Conservation (phyloP, 2,329 filamentous ascomycete genomes). For the Coleophoma eucalyptorum region DNA sequence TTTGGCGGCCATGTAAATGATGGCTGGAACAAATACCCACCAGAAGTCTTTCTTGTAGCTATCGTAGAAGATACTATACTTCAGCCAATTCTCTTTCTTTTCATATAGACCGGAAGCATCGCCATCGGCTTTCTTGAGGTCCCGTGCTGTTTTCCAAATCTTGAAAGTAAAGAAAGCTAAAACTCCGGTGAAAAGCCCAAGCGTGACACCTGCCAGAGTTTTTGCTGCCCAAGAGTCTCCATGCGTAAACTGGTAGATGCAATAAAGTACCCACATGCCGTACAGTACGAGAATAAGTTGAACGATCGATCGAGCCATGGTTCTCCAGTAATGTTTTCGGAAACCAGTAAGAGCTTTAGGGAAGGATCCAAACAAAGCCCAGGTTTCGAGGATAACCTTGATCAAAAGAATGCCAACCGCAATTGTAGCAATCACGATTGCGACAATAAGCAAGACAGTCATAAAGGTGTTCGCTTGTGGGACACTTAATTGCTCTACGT, state of each 20-base stretch:
- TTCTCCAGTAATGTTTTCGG: constrained; percentile 94
- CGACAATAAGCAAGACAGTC: constrained; percentile 86
- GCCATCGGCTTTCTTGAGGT: constrained; percentile 72
- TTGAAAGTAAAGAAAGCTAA: constrained; percentile 81
- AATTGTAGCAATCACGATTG: constrained; percentile 80
- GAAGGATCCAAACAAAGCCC: constrained; percentile 86
- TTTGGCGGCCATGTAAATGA: constrained; percentile 87
- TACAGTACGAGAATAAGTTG: constrained; percentile 89
- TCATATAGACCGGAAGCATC: constrained; percentile 74
- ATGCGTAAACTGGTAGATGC: constrained; percentile 89
- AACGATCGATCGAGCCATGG: constrained; percentile 84
- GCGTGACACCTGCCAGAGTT: constrained; percentile 73
- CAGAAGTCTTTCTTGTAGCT: constrained; percentile 91
- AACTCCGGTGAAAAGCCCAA: constrained; percentile 75
- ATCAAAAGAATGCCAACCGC: constrained; percentile 82
- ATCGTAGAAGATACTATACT: constrained; percentile 97
- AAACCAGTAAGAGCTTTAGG: constrained; percentile 77
- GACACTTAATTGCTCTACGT: constrained; percentile 78
- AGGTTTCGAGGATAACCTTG: constrained; percentile 87
- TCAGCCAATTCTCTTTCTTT: constrained; percentile 85
- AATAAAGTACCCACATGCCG: constrained; percentile 93
- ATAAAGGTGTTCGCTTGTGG: constrained; percentile 93
- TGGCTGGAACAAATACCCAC: constrained; percentile 92
- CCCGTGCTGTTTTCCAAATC: constrained; percentile 73
- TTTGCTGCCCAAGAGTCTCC: constrained; percentile 96